Evolutionary conservation across 78 protist species (phyloP), one percentile per base, ranked within the genome.

Genomic region (slime mould (Dictyostelium discoideum)): DNA sequence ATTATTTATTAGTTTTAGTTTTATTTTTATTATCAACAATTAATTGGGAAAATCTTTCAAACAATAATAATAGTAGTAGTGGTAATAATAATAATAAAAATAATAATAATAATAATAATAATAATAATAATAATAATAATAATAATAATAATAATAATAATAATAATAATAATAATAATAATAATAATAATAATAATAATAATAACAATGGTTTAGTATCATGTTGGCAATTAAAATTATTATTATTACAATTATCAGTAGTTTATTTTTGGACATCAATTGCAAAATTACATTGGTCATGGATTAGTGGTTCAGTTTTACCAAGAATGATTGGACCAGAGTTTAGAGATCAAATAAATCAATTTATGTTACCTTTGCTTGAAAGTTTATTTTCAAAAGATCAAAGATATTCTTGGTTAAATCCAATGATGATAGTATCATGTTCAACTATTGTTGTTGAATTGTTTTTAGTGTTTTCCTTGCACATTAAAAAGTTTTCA

Each of bases 241-340:
- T 87, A 40, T 39, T 78, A 2, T 37, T 87, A 9, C 85, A 87
- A 87, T n/a, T 87, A 9, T 78, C 85, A 10, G 0, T 78, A 8
- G 85, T 87, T 39, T 87, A 87, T 78, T 42, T 87, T 54, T 87
- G 93, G 93, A 87, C 93, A 14, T 48, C 63, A 6, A 40, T 87
- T 32, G 86, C 93, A 20, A 88, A 88, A 24, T 44, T 88, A 40
- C 78, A 88, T 63, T n/a, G 48, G 22, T 46, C 63, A 42, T 88
- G 93, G 93, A 80, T 88, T 8, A 24, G 44, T 46, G 93, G 93
- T 2, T 3, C 8, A 1, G 83, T 80, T 3, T 63, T 88, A 46
- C 93, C 85, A 14, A 26, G 93, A 18, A 88, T 88, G 93, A 20
- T 88, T 6, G 93, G 93, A 3, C 93, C 93, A 1, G 87, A 88